Percentiles rank a stretch among this genome's conserved stretches.
phyloP scores from a whole-genome alignment of 148 eudicot species.

The Nepenthes gracilis region DNA sequence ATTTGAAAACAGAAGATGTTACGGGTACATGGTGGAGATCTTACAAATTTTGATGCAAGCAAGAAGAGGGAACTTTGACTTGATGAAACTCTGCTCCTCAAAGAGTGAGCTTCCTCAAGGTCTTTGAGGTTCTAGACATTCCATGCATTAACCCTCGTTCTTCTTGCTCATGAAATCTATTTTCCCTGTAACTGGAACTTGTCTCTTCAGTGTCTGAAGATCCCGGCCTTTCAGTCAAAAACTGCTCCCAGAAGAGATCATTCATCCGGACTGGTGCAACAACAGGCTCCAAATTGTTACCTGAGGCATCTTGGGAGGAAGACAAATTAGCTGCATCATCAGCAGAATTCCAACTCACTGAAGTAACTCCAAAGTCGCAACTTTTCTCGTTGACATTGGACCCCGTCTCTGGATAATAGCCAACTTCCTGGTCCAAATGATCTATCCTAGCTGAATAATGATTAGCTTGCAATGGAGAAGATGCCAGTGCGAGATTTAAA shows the following conservation, averaged over 20 bases:
- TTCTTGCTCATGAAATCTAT: neutral
- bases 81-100: neutral
- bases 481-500: constrained; percentile 72
- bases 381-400: constrained; percentile 16
- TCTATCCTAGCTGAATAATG: constrained; percentile 21
- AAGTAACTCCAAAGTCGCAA: constrained; percentile 11
- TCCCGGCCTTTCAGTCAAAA: constrained; percentile 86
- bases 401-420: constrained; percentile 17
- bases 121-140: neutral
- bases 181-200: neutral
- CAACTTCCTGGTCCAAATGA: constrained; percentile 20
- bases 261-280: constrained; percentile 43
- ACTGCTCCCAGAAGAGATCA: constrained; percentile 95
- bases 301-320: constrained; percentile 32
- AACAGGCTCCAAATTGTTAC: constrained; percentile 29
- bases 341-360: constrained; percentile 17
- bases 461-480: constrained; percentile 40
- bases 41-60: too few relatives aligned
- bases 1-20: too few relatives aligned
- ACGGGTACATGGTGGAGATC: too few relatives aligned
- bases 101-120: neutral
- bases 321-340: constrained; percentile 20
- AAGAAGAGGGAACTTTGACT: too few relatives aligned
- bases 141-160: neutral
- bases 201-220: constrained; percentile 60